A percentile compares a stretch with the other conserved stretches of the same genome.
Conservation (phyloP, 306 rosid genomes). For the Alnus rubra region DNA sequence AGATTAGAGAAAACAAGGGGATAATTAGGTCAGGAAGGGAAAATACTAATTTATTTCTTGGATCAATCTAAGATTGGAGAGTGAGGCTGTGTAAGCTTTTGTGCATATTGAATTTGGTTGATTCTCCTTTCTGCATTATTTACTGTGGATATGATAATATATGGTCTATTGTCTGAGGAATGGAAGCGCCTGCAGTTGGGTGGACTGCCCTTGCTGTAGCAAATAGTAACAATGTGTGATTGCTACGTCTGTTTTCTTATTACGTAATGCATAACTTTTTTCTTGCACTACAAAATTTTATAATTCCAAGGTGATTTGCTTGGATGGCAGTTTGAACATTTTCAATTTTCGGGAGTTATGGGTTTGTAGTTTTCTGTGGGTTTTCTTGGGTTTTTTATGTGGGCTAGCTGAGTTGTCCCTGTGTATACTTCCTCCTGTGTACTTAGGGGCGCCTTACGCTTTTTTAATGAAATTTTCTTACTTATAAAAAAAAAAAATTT, state of each 20-base stretch:
- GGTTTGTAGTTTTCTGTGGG: no score
- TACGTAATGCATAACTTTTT: background rate
- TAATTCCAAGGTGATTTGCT: no score
- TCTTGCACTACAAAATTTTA: background rate
- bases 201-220: background rate
- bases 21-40: background rate
- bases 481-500: no score
- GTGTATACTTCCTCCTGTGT: no score
- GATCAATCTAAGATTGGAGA: background rate
- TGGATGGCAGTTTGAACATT: no score
- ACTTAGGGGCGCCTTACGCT: no score
- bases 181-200: background rate
- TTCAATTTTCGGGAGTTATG: no score
- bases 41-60: no score
- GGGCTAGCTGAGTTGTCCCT: no score
- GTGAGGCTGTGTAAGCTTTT: no score
- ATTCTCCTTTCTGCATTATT: background rate
- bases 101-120: background rate
- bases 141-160: background rate
- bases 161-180: background rate
- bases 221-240: background rate
- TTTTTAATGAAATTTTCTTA: no score
- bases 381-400: no score
- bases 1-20: constrained; percentile 3
- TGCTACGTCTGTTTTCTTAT: background rate